A percentile compares a stretch with the other conserved stretches of the same genome.
phyloP scores from a whole-genome alignment of 139 green algal genomes.

The Picochlorum sp. region DNA sequence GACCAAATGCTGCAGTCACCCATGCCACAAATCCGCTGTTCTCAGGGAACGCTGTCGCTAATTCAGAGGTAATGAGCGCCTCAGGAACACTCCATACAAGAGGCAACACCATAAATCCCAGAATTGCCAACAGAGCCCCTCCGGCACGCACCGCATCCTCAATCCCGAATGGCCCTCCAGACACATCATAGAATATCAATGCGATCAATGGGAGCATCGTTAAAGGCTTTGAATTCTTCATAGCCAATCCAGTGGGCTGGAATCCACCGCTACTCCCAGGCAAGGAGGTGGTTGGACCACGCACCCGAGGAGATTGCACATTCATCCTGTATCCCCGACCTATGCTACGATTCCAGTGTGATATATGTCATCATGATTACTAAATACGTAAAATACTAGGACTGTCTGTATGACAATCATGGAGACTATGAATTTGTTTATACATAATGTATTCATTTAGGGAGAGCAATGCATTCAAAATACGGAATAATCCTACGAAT shows the following conservation, averaged over 20 bases:
- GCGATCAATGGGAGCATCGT: constrained; percentile 78
- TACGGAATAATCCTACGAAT: no score
- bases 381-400: no score
- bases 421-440: no score
- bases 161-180: constrained; percentile 88
- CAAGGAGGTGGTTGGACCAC: constrained; percentile 3
- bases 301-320: constrained; percentile 4
- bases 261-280: not conserved
- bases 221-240: constrained; percentile 49
- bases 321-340: not conserved
- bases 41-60: constrained; percentile 91
- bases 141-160: constrained; percentile 76
- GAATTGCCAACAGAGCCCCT: constrained; percentile 71
- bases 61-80: constrained; percentile 82
- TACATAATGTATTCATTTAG: no score
- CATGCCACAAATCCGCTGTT: constrained; percentile 90
- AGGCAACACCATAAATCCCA: constrained; percentile 73
- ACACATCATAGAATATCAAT: constrained; percentile 96
- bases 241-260: not conserved
- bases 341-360: no score
- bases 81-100: constrained; percentile 86
- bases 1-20: constrained; percentile 92
- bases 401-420: no score
- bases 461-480: no score
- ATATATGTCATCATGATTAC: no score